A percentile compares a stretch with the other conserved stretches of the same genome.
Conservation (phyloP, 169 alveolate genomes). For the Plasmodium fragile region DNA sequence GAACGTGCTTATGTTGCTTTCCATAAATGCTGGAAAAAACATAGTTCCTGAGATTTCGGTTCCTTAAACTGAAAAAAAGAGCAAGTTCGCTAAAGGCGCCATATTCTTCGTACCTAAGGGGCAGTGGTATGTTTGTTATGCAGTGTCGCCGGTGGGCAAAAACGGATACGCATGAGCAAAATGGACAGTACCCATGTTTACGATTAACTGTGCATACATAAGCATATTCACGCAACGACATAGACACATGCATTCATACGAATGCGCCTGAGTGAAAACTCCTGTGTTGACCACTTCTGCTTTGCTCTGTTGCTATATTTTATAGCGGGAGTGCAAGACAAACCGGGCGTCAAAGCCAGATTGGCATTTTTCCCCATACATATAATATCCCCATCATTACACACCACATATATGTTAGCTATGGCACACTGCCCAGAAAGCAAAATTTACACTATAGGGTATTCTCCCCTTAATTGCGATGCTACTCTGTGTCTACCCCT, state of each 20-base stretch:
- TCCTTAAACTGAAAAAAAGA: conserved; percentile 58
- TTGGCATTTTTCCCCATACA: background rate
- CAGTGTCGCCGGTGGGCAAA: background rate
- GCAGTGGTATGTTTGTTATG: background rate
- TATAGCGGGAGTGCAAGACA: background rate
- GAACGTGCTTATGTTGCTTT: conserved; percentile 26
- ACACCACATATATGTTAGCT: background rate
- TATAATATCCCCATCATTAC: background rate
- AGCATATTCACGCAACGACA: background rate
- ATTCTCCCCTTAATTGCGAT: background rate
- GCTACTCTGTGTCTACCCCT: background rate
- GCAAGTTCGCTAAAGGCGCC: conserved; percentile 53
- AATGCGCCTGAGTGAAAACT: background rate
- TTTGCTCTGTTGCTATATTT: background rate
- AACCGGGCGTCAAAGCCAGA: background rate
- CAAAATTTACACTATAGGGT: background rate
- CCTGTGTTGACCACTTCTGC: background rate
- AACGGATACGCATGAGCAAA: background rate
- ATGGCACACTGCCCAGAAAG: background rate
- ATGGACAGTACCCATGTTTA: background rate
- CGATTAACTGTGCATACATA: background rate
- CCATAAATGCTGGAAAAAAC: conserved; percentile 56
- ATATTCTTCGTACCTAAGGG: conserved; percentile 61
- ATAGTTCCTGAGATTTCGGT: conserved; percentile 36
- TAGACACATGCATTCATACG: background rate